phyloP scores from a whole-genome alignment of 805 yeast species.

The Lipomyces lipofer region DNA sequence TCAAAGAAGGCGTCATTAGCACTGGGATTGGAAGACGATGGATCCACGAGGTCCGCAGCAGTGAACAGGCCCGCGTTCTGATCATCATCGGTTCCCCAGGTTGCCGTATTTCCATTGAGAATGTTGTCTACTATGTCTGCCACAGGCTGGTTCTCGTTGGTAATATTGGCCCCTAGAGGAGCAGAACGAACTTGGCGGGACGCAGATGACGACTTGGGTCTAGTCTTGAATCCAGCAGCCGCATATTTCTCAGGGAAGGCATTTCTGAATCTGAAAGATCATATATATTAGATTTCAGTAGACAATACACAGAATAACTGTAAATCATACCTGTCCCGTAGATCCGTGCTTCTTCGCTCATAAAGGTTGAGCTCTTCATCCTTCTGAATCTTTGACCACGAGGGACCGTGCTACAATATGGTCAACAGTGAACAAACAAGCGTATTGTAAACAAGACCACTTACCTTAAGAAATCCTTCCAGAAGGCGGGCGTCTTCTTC shows the following conservation, averaged over 20 bases:
- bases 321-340: conserved; percentile 44
- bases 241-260: conserved; percentile 48
- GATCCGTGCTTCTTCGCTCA: conserved; percentile 47
- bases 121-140: conserved; percentile 18
- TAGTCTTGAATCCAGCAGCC: conserved; percentile 46
- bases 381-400: conserved; percentile 49
- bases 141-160: conserved; percentile 8
- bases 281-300: not conserved
- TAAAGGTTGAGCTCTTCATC: conserved; percentile 42
- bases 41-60: conserved; percentile 23
- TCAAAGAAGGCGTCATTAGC: conserved; percentile 19
- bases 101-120: conserved; percentile 13
- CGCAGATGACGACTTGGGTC: conserved; percentile 22
- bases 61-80: conserved; percentile 15
- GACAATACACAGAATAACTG: not conserved
- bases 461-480: conserved; percentile 42
- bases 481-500: conserved; percentile 47
- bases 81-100: conserved; percentile 22
- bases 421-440: not conserved
- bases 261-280: conserved; percentile 41
- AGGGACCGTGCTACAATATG: conserved; percentile 43
- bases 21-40: conserved; percentile 7
- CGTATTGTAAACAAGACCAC: not conserved
- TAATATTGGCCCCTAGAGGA: conserved; percentile 14
- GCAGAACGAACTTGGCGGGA: conserved; percentile 26